A percentile compares a stretch with the other conserved stretches of the same genome.
Conservation (phyloP, 1,284 basidiomycete species). For the Neonothopanus nambi region DNA sequence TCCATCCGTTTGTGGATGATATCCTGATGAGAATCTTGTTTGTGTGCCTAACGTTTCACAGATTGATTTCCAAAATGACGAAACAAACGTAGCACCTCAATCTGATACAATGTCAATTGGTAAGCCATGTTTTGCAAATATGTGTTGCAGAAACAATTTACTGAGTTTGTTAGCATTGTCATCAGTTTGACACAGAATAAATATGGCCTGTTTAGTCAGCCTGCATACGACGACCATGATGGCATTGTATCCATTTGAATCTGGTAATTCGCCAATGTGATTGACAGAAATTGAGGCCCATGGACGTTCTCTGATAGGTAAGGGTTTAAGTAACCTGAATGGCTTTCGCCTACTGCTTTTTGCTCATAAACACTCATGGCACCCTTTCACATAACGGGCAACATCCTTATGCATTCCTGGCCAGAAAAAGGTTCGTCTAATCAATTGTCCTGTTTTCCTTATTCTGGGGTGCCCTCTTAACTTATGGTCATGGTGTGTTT, state of each 20-base stretch:
- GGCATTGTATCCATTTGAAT: constrained; percentile 26
- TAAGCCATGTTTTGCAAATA: too few species aligned
- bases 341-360: background rate
- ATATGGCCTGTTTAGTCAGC: background rate
- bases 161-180: background rate
- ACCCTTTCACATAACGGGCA: constrained; percentile 19
- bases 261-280: constrained; percentile 28
- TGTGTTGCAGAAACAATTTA: background rate
- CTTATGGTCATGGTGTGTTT: too few species aligned
- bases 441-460: too few species aligned
- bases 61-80: background rate
- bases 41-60: background rate
- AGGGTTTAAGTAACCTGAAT: constrained; percentile 4
- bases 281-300: constrained; percentile 2
- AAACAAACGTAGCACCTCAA: background rate
- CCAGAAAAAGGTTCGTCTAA: too few species aligned
- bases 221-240: constrained; percentile 28
- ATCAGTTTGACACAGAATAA: background rate
- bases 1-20: too few species aligned
- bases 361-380: background rate
- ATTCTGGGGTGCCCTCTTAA: too few species aligned
- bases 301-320: constrained; percentile 4
- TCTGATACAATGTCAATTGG: too few species aligned
- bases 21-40: constrained; percentile 1
- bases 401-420: too few species aligned